Percentiles rank a stretch among this genome's conserved stretches.
Evolutionary conservation across 805 yeast species (phyloP).

Genomic region (Teunomyces barrocoloradensis): DNA sequence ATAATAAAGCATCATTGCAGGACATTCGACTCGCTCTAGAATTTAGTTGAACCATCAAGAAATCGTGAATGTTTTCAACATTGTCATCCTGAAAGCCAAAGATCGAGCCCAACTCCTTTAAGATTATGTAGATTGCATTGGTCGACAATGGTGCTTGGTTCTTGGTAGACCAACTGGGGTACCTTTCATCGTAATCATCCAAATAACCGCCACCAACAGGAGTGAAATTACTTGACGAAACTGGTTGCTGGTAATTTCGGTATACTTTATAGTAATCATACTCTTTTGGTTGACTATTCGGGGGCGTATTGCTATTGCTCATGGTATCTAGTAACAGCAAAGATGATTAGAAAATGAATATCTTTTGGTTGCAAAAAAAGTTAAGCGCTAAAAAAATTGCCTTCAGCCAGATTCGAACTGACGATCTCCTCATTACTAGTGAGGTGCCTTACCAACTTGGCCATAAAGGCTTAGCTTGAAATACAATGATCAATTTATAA

Average conservation of each 20-base stretch:
- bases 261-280: constrained; percentile 5
- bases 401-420: constrained; percentile 16
- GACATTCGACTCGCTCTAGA: constrained; percentile 81
- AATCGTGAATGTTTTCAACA: constrained; percentile 76
- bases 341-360: neutral
- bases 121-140: constrained; percentile 59
- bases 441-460: constrained; percentile 16
- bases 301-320: neutral
- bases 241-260: constrained; percentile 5
- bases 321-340: neutral
- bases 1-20: constrained; percentile 65
- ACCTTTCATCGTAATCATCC: neutral
- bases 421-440: constrained; percentile 16
- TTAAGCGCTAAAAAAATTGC: constrained; percentile 6
- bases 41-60: constrained; percentile 75
- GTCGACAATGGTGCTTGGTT: constrained; percentile 17
- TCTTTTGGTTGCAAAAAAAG: neutral
- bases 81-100: constrained; percentile 88
- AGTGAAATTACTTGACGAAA: neutral
- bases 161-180: constrained; percentile 12
- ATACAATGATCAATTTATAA: neutral
- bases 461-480: constrained; percentile 10
- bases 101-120: constrained; percentile 52
- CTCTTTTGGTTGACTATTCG: neutral
- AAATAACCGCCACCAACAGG: neutral